These are phyloP conservation scores for Russula virescens DNA, from an alignment of 768 basidiomycete species.

Conservation along the genomic window DNA sequence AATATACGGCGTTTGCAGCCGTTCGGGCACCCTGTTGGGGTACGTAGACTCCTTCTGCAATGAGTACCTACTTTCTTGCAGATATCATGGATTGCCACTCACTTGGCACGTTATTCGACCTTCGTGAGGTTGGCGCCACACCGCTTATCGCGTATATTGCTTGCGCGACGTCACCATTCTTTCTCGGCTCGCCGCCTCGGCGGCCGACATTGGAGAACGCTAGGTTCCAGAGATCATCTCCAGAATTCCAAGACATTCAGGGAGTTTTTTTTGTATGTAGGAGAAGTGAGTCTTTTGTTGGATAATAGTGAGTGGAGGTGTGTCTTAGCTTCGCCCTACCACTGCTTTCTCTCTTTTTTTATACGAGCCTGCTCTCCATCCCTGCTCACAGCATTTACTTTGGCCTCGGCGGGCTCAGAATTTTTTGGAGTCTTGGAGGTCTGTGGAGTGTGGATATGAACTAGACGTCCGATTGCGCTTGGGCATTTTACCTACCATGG, in stretches of 20 bases:
- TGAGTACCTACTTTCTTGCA: neutral
- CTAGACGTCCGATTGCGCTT: too few relatives aligned
- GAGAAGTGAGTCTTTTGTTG: too few relatives aligned
- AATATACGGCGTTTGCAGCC: neutral
- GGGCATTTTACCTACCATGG: too few relatives aligned
- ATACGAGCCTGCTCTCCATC: too few relatives aligned
- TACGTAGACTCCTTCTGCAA: neutral
- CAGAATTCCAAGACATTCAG: neutral
- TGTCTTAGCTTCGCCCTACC: too few relatives aligned
- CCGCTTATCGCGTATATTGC: conserved; percentile 3
- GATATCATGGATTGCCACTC: neutral
- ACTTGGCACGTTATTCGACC: neutral
- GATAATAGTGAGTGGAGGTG: too few relatives aligned
- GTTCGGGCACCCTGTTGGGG: neutral
- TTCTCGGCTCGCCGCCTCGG: neutral
- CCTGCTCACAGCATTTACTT: too few relatives aligned
- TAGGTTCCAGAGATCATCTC: neutral
- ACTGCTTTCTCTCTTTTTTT: too few relatives aligned
- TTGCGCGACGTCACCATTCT: neutral
- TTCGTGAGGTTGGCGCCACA: neutral
- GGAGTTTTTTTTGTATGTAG: too few relatives aligned
- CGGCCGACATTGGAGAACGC: neutral
- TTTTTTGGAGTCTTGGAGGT: too few relatives aligned
- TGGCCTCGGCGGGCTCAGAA: too few relatives aligned
- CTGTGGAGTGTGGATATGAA: too few relatives aligned